Percentiles rank a stretch among this genome's conserved stretches.
Evolutionary conservation across 2,329 filamentous ascomycete species (phyloP).

Genomic region (Parasarocladium wereldwijsianum): DNA sequence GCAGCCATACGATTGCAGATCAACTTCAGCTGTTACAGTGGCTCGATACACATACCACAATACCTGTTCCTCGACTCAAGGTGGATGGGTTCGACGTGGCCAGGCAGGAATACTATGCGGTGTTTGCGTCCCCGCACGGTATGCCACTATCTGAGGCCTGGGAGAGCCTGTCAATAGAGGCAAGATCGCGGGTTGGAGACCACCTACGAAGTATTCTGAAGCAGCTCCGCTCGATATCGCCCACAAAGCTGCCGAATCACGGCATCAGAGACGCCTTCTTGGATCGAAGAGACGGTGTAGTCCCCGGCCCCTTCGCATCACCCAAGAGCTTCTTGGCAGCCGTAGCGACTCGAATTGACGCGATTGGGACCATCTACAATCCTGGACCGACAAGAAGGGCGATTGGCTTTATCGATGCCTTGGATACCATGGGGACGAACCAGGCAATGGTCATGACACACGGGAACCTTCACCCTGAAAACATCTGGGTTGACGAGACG

Average conservation of each 20-base stretch:
- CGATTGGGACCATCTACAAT: constrained; percentile 5
- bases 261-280: constrained; percentile 5
- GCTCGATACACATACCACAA: constrained; percentile 4
- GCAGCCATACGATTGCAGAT: constrained; percentile 2
- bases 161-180: constrained; percentile 2
- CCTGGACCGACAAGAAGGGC: constrained; percentile 5
- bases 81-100: constrained; percentile 3
- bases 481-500: constrained; percentile 3
- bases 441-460: constrained; percentile 6
- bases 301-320: constrained; percentile 4
- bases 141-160: constrained; percentile 4
- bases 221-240: constrained; percentile 4
- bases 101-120: constrained; percentile 2
- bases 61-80: constrained; percentile 3
- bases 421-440: constrained; percentile 1
- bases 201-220: constrained; percentile 3
- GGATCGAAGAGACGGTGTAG: constrained; percentile 5
- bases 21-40: constrained; percentile 4
- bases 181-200: constrained; percentile 1
- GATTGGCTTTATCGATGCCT: constrained; percentile 4
- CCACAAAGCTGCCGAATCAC: constrained; percentile 2
- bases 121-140: constrained; percentile 3
- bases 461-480: constrained; percentile 6
- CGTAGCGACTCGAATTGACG: constrained; percentile 3
- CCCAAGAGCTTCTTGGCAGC: constrained; percentile 3